Evolutionary conservation across 441 rosid genomes (phyloP), one percentile per base, ranked within the genome.

Genomic region (Pelargonium myrrhifolium): DNA sequence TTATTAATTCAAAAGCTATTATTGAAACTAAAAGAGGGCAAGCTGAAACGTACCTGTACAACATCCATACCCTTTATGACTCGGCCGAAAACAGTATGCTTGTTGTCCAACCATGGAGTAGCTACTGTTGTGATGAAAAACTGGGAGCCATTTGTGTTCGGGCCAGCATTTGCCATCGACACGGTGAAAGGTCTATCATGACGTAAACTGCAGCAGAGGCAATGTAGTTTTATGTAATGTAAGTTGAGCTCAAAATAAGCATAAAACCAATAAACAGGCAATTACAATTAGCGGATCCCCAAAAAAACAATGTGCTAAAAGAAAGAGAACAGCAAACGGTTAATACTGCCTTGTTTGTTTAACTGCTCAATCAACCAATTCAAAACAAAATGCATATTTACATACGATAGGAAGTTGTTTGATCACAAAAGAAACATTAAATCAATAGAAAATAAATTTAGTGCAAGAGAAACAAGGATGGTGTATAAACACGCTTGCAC

Each of bases 101-200:
- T 94, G 76, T 88, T 92, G 83, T 92, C 98, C 79, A 89, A 83
- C 99, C 99, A 93, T 9, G 97, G 93, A 20, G 97, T 94, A 35
- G 97, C 99, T 68, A 89, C 99, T 4, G 99, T 88, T 67, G 99
- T 92, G 76, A 94, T 84, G 67, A 94, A 94, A 80, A 94, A 87
- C 78, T 92, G 97, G 0, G 98, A 92, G 63, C 99, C 98, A 67
- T 92, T 94, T 43, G 96, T 84, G 81, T 89, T 94, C 66, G 85
- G 90, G 64, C 98, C 97, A 11, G 96, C 97, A 77, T 91, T 93
- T 69, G 97, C 97, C 97, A 92, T 92, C 2, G 98, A 94, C 62
- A 92, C 71, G 0, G 97, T 89, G 83, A 89, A 89, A 14, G 97
- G 98, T 74, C 98, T 85, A 74, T 89, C 99, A 72, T 94, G 97